Percentiles rank a stretch among this genome's conserved stretches.
Conservation (phyloP, 768 basidiomycete species). For the Hydnomerulius pinastri region DNA sequence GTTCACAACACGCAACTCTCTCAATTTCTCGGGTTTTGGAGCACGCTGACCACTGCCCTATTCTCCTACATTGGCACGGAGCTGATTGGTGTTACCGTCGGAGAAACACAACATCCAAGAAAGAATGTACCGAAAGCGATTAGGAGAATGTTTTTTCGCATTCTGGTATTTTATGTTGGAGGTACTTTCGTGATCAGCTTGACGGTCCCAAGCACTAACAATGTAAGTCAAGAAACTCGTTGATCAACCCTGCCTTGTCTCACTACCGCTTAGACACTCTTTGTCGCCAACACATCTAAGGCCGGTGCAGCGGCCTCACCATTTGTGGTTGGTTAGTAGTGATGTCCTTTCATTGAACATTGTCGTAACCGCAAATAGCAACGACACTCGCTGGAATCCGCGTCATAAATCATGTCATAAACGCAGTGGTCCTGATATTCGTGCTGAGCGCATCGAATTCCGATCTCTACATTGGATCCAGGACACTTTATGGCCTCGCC, state of each 20-base stretch:
- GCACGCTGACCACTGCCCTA: slow-evolving; percentile 29
- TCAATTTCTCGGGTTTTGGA: slow-evolving; percentile 35
- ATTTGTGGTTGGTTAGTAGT: slow-evolving; percentile 46
- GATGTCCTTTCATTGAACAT: slow-evolving; percentile 10
- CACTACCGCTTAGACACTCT: slow-evolving; percentile 23
- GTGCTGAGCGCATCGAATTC: slow-evolving; percentile 51
- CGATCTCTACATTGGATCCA: slow-evolving; percentile 56
- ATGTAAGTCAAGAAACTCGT: slow-evolving; percentile 28
- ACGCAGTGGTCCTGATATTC: slow-evolving; percentile 46
- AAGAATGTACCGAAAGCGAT: slow-evolving; percentile 43
- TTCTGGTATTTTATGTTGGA: slow-evolving; percentile 33
- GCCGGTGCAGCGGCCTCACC: slow-evolving; percentile 34
- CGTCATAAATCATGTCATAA: slow-evolving; percentile 43
- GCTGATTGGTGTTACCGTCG: slow-evolving; percentile 38
- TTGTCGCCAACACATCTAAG: slow-evolving; percentile 26
- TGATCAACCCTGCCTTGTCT: slow-evolving; percentile 12
- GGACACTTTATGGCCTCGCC: slow-evolving; percentile 49
- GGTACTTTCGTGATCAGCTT: slow-evolving; percentile 42
- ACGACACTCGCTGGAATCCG: slow-evolving; percentile 47
- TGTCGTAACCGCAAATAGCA: slow-evolving; percentile 26
- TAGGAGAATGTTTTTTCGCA: slow-evolving; percentile 40
- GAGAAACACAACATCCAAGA: slow-evolving; percentile 44
- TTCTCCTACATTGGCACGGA: slow-evolving; percentile 43
- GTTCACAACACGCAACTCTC: slow-evolving; percentile 36
- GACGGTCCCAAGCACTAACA: slow-evolving; percentile 41